Base-by-base conservation (phyloP, 345 rosid species). In the Carallia brachiata region DNA sequence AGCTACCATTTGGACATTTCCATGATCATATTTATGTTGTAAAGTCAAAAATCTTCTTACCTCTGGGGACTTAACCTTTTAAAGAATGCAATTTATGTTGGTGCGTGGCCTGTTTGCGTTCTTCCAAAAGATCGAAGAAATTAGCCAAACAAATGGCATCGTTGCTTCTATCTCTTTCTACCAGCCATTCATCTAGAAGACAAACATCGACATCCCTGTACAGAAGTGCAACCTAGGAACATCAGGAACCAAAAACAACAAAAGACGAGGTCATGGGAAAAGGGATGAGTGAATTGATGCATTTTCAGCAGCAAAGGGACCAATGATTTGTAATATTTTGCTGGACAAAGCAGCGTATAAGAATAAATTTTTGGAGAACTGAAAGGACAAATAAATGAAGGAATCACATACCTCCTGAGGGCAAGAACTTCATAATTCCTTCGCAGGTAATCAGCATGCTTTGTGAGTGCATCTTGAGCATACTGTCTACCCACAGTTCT, bases 341-440 rank as follows among this genome's bases (percentile, higher is more conserved):
- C 36, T 30, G 1, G 36, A 69, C 39, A 52, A 67, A 50, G 6
- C 62, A n/a, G 30, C 5, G 15, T 31, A 10, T 27, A 37, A 66
- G 61, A 62, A 19, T 40, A 17, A 69, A 36, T 47, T 57, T 48
- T 28, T 16, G 34, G 47, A 47, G 67, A 63, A 44, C 47, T 61
- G 36, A n/a, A 15, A 23, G 71, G 37, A 39, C 56, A 37, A 28
- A 54, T 6, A 23, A 47, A 61, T 36, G 34, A 44, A 32, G 23
- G 34, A 34, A 37, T 50, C 6, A 4, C 9, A 60, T 73, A 90
- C 97, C 97, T 91, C 74, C 81, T 85, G 75, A 91, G 79, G 44
- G 97, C 84, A 65, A 91, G 93, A 81, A 91, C 89, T 80, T 90
- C 85, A 81, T 91, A 90, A 70, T 91, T 94, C 82, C 92, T 87